Conservation (phyloP, 2,329 filamentous ascomycete species). For the Beauveria caledonica region DNA sequence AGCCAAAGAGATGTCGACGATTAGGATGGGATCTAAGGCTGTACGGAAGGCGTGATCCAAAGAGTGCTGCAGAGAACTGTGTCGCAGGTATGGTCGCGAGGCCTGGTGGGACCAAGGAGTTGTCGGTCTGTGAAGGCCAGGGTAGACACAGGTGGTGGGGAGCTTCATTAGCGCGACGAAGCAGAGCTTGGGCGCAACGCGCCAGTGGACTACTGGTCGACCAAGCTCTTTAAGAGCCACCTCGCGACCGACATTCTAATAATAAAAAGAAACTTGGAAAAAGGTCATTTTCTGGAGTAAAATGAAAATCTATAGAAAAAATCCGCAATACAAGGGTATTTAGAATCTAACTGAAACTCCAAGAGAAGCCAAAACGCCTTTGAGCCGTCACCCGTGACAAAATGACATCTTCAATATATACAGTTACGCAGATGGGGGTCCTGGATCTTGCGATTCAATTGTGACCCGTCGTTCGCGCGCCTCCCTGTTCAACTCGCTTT, state of each 20-base stretch:
- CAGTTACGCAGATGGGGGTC: slow-evolving; percentile 21
- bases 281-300: not conserved
- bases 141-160: slow-evolving; percentile 5
- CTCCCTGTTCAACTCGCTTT: slow-evolving; percentile 46
- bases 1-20: not conserved
- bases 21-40: not conserved
- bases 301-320: not conserved
- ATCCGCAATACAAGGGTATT: slow-evolving; percentile 1
- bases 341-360: not conserved
- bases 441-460: slow-evolving; percentile 19
- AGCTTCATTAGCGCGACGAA: not conserved
- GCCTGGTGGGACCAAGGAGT: slow-evolving; percentile 6
- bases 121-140: slow-evolving; percentile 1
- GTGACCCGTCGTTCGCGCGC: slow-evolving; percentile 33
- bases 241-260: too few relatives aligned
- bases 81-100: slow-evolving; percentile 3
- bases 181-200: not conserved
- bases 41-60: not conserved
- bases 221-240: too few relatives aligned
- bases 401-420: not conserved
- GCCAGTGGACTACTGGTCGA: too few relatives aligned
- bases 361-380: not conserved
- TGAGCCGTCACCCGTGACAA: not conserved
- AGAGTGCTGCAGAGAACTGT: not conserved
- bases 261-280: not conserved